Base-by-base conservation (phyloP, 78 protist genomes). In the Chrysochromulina tobinii region DNA sequence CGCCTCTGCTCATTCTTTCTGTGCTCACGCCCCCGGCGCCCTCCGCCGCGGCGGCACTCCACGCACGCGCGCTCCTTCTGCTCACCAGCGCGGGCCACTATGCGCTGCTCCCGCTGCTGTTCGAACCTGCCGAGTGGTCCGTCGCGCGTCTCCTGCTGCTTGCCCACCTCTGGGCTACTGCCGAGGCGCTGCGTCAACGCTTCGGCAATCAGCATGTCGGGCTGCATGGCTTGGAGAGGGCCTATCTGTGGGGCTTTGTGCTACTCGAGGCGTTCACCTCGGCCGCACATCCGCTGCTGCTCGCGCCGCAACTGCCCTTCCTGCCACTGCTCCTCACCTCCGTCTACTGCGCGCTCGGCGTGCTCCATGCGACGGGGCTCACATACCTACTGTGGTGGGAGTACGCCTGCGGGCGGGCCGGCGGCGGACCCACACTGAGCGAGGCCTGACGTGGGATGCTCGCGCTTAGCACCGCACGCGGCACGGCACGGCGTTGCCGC, bases 1-100 rank as follows among this genome's bases (percentile, higher is more conserved):
- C 66, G 88, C 86, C 93, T 0, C 67, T 93, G 7, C 55, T 97
- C 3, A 96, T 97, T n/a, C 48, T 97, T 23, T 58, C 86, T 20
- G 48, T n/a, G 53, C 38, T 25, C n/a, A 38, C 92, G 21, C 66
- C 53, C 5, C 79, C 61, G 23, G 84, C 18, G 1, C 21, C 0
- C 25, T 0, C 25, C n/a, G 57, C 48, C 75, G 61, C 20, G 48
- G 27, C 53, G 3, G 54, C 14, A 3, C 53, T 69, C 23, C 79
- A 55, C n/a, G 51, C 27, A 20, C 77, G 83, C 20, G 25, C 11
- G 12, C 75, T 67, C 20, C 48, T 57, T 21, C 27, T 81, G 23
- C 89, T 90, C 18, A 0, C 89, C 9, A 18, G 75, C 14, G 81
- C 75, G 20, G 89, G 14, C 38, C 73, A 90, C 72, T 66, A 23